Conservation (phyloP, 345 rosid genomes). For the Pistacia atlantica region DNA sequence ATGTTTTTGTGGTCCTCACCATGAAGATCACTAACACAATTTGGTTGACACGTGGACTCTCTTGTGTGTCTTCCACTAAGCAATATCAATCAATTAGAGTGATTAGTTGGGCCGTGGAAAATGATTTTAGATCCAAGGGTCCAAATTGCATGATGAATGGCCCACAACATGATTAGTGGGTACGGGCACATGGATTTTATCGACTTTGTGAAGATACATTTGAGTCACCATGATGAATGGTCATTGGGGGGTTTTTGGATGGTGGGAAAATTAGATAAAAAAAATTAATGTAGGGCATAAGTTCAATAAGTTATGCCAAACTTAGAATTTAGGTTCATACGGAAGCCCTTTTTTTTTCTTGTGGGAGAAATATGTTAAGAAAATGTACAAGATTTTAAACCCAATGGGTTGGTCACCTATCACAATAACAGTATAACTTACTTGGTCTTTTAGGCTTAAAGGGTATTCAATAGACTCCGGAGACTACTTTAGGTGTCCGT, state of each 20-base stretch:
- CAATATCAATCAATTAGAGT: slow-evolving; percentile 1
- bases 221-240: neutral
- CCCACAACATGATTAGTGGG: neutral
- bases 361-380: neutral
- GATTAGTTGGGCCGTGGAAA: neutral
- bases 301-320: no score
- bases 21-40: neutral
- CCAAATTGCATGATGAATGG: slow-evolving; percentile 1
- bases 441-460: no score
- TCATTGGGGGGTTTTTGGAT: neutral
- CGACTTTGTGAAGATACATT: neutral
- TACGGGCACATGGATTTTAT: slow-evolving; percentile 9
- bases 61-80: neutral
- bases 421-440: no score
- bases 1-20: neutral
- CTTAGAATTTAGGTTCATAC: no score
- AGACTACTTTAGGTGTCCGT: no score
- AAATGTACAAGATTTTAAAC: no score
- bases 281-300: no score
- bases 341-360: no score
- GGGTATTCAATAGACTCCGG: no score
- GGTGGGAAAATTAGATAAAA: neutral
- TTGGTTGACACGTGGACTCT: neutral
- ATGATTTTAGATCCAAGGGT: slow-evolving; percentile 12
- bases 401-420: no score